These are phyloP conservation scores for Saccharum spontaneum DNA, from an alignment of 176 grass and related monocot species.

Conservation along the genomic window DNA sequence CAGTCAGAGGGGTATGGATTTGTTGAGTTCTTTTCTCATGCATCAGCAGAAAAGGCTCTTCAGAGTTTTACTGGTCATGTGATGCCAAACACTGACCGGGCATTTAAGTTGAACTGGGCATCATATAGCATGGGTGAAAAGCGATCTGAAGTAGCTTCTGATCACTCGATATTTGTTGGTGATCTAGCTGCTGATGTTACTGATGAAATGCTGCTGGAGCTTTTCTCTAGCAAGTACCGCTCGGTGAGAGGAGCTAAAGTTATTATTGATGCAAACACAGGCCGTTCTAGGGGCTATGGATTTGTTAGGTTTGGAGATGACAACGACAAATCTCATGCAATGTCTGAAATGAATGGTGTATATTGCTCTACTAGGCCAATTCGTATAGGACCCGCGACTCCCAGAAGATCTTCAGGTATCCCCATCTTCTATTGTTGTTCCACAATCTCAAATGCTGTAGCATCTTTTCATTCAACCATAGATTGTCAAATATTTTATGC, in stretches of 20 bases:
- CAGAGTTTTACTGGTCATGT: constrained; percentile 62
- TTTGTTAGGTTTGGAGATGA: constrained; percentile 75
- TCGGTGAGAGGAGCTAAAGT: constrained; percentile 70
- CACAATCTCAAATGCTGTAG: not conserved
- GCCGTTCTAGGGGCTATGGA: constrained; percentile 65
- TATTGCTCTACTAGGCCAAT: constrained; percentile 68
- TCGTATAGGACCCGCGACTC: constrained; percentile 63
- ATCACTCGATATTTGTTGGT: constrained; percentile 72
- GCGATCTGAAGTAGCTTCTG: constrained; percentile 59
- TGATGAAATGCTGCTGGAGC: constrained; percentile 56
- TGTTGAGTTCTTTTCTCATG: constrained; percentile 64
- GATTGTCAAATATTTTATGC: not conserved
- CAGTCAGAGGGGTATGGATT: constrained; percentile 73
- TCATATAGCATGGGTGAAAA: constrained; percentile 70
- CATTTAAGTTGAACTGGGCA: constrained; percentile 78
- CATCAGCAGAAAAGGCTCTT: constrained; percentile 62
- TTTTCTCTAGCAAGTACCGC: constrained; percentile 57
- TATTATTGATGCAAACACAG: constrained; percentile 72
- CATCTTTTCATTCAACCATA: not conserved
- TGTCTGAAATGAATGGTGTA: constrained; percentile 71
- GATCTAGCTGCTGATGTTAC: constrained; percentile 75
- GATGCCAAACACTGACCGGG: constrained; percentile 63
- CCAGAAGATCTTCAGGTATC: constrained; percentile 64
- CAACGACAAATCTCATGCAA: constrained; percentile 50
- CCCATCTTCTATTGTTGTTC: constrained; percentile 11